phyloP scores from a whole-genome alignment of 192 early-diverging fungal genomes.

The Fimicolochytrium jonesii region DNA sequence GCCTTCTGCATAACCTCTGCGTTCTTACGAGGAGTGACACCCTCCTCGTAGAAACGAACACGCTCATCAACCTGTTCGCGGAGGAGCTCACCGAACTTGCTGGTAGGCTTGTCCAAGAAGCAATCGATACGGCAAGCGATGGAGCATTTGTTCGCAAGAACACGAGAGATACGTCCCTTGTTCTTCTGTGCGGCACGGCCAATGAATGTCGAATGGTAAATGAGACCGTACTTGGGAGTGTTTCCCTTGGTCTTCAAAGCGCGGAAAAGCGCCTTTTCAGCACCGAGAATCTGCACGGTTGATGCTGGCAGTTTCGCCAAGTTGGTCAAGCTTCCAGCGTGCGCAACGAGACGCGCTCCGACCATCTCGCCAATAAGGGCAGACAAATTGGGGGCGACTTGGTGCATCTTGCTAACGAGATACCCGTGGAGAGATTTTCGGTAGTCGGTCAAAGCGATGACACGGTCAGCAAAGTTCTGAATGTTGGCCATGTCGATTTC shows the following conservation, averaged over 20 bases:
- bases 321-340: conserved; percentile 95
- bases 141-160: conserved; percentile 97
- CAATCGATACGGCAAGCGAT: conserved; percentile 97
- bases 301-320: conserved; percentile 97
- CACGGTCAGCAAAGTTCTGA: conserved; percentile 85
- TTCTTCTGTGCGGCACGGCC: conserved; percentile 95
- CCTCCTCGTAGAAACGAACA: conserved; percentile 89
- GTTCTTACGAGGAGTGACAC: conserved; percentile 83
- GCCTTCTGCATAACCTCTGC: conserved; percentile 78
- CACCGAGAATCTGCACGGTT: conserved; percentile 98
- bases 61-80: conserved; percentile 95
- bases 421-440: conserved; percentile 89
- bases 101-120: conserved; percentile 79
- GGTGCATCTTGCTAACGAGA: conserved; percentile 91
- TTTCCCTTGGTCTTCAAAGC: conserved; percentile 97
- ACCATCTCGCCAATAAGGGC: conserved; percentile 97
- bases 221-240: conserved; percentile 98
- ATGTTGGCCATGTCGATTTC: conserved; percentile 96
- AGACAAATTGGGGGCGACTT: conserved; percentile 94
- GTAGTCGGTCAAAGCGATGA: conserved; percentile 89
- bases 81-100: conserved; percentile 90
- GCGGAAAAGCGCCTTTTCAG: conserved; percentile 99
- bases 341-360: conserved; percentile 95
- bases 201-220: conserved; percentile 98
- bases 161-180: conserved; percentile 97